Evolutionary conservation across 805 yeast genomes (phyloP).

Genomic region (Candida morakotiae): DNA sequence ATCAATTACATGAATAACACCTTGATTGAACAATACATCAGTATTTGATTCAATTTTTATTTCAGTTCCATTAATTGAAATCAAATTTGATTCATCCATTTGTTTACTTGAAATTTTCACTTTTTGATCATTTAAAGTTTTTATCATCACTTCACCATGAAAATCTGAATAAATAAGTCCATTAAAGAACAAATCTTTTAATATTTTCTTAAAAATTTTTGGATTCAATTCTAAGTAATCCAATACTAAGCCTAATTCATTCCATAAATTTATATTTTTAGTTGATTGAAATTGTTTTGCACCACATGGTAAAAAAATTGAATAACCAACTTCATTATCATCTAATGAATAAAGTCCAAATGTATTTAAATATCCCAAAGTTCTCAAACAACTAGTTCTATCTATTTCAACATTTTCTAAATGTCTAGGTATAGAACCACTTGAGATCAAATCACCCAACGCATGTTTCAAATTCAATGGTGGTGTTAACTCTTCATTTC

Average conservation of each 20-base stretch:
- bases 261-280: constrained; percentile 50
- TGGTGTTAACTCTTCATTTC: constrained; percentile 54
- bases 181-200: constrained; percentile 58
- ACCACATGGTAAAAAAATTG: constrained; percentile 75
- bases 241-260: constrained; percentile 51
- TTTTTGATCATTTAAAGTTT: constrained; percentile 25
- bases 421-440: constrained; percentile 24
- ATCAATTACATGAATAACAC: constrained; percentile 74
- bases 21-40: constrained; percentile 76
- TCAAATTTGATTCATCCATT: constrained; percentile 17
- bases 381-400: constrained; percentile 51
- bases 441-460: constrained; percentile 45
- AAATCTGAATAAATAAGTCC: constrained; percentile 67
- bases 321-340: constrained; percentile 59
- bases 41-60: constrained; percentile 39
- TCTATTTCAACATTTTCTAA: constrained; percentile 29
- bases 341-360: constrained; percentile 50
- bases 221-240: constrained; percentile 54
- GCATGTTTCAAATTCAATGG: constrained; percentile 67
- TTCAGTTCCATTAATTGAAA: constrained; percentile 27
- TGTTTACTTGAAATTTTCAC: constrained; percentile 14
- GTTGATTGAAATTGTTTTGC: constrained; percentile 7
- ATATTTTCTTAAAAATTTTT: constrained; percentile 45
- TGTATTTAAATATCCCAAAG: constrained; percentile 53
- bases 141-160: constrained; percentile 9